These are phyloP conservation scores for Ensete glaucum DNA, from an alignment of 176 grass and related monocot genomes.

Conservation along the genomic window DNA sequence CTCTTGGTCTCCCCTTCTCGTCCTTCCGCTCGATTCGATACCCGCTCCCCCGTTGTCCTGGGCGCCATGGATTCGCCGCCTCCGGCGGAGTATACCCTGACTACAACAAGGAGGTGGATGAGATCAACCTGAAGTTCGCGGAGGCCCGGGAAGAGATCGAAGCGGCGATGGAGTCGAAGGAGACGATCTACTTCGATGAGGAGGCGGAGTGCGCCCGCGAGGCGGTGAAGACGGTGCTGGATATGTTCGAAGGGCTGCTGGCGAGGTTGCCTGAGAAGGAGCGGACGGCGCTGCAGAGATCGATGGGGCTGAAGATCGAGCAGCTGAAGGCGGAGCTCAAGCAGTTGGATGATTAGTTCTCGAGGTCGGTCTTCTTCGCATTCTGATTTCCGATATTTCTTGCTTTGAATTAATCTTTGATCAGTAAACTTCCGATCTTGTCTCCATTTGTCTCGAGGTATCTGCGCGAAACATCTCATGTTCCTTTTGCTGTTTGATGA, in stretches of 20 bases:
- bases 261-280: slow-evolving; percentile 53
- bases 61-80: slow-evolving; percentile 14
- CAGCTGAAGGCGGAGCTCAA: slow-evolving; percentile 95
- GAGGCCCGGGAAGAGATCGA: slow-evolving; percentile 97
- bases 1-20: background rate
- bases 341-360: slow-evolving; percentile 64
- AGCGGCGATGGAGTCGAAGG: slow-evolving; percentile 83
- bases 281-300: slow-evolving; percentile 49
- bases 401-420: background rate
- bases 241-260: slow-evolving; percentile 60
- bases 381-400: background rate
- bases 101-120: slow-evolving; percentile 69
- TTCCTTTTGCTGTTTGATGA: background rate
- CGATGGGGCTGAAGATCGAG: slow-evolving; percentile 99
- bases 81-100: slow-evolving; percentile 22
- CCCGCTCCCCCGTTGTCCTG: background rate
- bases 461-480: background rate
- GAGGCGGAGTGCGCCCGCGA: slow-evolving; percentile 77
- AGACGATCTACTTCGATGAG: slow-evolving; percentile 94
- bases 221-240: slow-evolving; percentile 46
- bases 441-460: background rate
- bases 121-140: slow-evolving; percentile 92
- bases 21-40: background rate
- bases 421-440: background rate
- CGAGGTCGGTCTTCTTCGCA: slow-evolving; percentile 5